These are phyloP conservation scores for Pelagomonas calceolata DNA, from an alignment of 108 stramenopile genomes.

Conservation along the genomic window DNA sequence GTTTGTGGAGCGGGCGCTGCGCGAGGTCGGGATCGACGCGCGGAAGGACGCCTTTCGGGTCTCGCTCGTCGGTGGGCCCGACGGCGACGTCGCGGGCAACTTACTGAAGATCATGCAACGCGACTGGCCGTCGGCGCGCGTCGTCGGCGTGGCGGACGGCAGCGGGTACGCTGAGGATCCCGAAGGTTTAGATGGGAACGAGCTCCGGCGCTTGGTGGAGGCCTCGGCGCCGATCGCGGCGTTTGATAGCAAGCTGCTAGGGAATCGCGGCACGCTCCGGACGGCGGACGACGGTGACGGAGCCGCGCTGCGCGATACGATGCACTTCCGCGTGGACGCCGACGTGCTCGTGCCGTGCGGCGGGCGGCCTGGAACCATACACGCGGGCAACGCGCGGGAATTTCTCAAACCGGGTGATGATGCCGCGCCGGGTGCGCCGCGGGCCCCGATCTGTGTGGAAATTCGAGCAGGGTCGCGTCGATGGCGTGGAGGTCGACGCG, in stretches of 20 bases:
- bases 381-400: conserved; percentile 69
- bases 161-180: conserved; percentile 92
- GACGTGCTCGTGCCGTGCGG: conserved; percentile 95
- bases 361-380: conserved; percentile 89
- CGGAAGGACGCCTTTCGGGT: conserved; percentile 71
- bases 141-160: conserved; percentile 91
- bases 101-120: conserved; percentile 85
- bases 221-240: conserved; percentile 57
- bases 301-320: conserved; percentile 80
- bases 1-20: conserved; percentile 83
- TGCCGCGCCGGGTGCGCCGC: no score
- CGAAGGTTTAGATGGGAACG: conserved; percentile 70
- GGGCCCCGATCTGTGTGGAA: no score
- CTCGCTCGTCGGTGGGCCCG: conserved; percentile 92
- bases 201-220: conserved; percentile 75
- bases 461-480: no score
- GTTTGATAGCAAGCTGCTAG: conserved; percentile 72
- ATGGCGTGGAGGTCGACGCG: no score
- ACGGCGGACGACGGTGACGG: conserved; percentile 70
- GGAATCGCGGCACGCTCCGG: conserved; percentile 43
- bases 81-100: conserved; percentile 97
- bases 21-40: conserved; percentile 65
- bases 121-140: conserved; percentile 78
- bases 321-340: conserved; percentile 88
- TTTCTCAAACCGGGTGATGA: no score